Percentiles rank a stretch among this genome's conserved stretches.
Conservation (phyloP, 1,139 yeast species). For the Tardiomyces blankii region DNA sequence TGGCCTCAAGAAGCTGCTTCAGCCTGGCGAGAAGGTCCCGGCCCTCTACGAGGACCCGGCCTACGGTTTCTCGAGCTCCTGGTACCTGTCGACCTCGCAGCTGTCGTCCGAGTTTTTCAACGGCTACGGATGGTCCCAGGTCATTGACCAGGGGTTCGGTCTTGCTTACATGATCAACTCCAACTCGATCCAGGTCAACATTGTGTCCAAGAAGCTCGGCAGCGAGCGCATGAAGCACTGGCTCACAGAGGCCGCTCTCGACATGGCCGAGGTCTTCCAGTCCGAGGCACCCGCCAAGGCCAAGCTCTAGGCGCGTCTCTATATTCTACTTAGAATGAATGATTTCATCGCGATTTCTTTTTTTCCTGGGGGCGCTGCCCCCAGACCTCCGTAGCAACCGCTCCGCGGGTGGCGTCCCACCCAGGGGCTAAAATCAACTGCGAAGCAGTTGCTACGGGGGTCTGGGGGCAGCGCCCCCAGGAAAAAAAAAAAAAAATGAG, state of each 20-base stretch:
- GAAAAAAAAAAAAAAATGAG: no score
- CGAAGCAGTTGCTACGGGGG: no score
- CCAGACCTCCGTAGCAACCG: no score
- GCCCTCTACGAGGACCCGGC: constrained; percentile 68
- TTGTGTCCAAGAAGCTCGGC: constrained; percentile 65
- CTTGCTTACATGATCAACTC: constrained; percentile 87
- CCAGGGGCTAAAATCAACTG: no score
- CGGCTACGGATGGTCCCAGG: constrained; percentile 97
- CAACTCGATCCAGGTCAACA: constrained; percentile 78
- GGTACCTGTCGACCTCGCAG: constrained; percentile 89
- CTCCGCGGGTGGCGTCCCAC: no score
- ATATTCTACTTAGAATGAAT: no score
- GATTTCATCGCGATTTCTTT: no score
- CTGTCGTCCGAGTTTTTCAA: constrained; percentile 79
- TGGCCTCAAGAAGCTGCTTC: constrained; percentile 70
- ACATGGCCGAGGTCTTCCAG: constrained; percentile 55
- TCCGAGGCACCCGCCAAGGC: constrained; percentile 22
- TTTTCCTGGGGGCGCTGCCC: no score
- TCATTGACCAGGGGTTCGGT: constrained; percentile 88
- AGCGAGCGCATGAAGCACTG: constrained; percentile 59
- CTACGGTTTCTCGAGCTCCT: constrained; percentile 61
- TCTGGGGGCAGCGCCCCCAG: no score
- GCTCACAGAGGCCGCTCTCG: constrained; percentile 71
- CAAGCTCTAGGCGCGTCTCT: constrained; percentile 23
- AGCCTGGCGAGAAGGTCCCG: constrained; percentile 52